Evolutionary conservation across 2,329 filamentous ascomycete species (phyloP), one percentile per base, ranked within the genome.

Genomic region (Lizonia empirigonia): DNA sequence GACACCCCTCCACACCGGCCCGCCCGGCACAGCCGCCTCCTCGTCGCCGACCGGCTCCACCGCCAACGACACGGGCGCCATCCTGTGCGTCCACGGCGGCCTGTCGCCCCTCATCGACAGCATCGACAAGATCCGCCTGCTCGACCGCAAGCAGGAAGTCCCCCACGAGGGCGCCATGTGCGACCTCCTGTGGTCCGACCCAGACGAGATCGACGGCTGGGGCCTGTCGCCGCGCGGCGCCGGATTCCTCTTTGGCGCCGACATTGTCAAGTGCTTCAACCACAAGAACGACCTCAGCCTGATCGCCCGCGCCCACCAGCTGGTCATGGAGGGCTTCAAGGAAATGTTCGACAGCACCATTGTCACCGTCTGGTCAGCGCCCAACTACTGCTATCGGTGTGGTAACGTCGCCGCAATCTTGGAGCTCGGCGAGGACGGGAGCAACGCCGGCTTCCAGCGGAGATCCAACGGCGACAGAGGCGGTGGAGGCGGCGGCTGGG

Each of bases 321-420:
- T 99, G 18, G 94, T 99, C 59, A 99, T 97, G 94, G 94, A 99
- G 73, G 94, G 94, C 0, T 99, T 97, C 75, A 97, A 97, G 77
- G 94, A 97, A 16, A 97, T 97, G 92, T 99, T 97, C 68, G 67
- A 69, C 70, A 88, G 86, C 12, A 90, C 87, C 38, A 97, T 99
- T 58, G 94, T 97, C 33, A 99, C 94, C 0, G 94, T 99, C n/a
- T 99, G 94, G 78, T 76, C 72, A 13, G 94, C 94, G 4, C 94
- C 94, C 2, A 99, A 84, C 53, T 84, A 84, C 68, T 84, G 81
- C 65, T 81, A 81, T 62, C 70, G 78, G 26, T 80, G 78, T 56
- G 78, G 78, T 18, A 80, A 80, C 46, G 78, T 99, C 10, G 94
- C 94, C 1, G 93, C 94, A 0, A 92, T 99, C 51, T 78, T 99